Conservation (phyloP, 1,284 basidiomycete species). For the Boletus semigastroideus region DNA sequence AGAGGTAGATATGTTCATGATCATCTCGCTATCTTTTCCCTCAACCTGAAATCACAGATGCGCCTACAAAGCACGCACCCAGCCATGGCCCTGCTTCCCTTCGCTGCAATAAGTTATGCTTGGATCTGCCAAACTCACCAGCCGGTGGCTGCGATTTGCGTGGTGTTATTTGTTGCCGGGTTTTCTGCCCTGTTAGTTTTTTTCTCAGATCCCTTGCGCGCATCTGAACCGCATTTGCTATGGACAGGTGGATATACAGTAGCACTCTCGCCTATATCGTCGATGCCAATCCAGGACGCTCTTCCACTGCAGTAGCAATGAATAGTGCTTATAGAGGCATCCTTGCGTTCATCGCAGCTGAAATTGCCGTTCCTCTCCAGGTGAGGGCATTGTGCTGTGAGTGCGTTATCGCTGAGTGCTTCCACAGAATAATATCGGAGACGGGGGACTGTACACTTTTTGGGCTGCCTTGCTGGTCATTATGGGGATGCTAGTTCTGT, state of each 20-base stretch:
- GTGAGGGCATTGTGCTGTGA: conserved; percentile 30
- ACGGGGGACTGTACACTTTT: conserved; percentile 75
- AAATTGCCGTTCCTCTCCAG: conserved; percentile 70
- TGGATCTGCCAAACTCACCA: conserved; percentile 73
- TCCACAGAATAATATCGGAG: conserved; percentile 50
- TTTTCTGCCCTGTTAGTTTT: conserved; percentile 49
- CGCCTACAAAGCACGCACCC: conserved; percentile 64
- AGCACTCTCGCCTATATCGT: conserved; percentile 76
- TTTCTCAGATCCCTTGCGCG: not conserved
- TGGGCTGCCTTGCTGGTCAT: conserved; percentile 64
- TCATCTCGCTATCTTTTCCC: not conserved
- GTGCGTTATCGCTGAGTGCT: not conserved
- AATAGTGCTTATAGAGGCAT: conserved; percentile 74
- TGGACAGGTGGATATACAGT: conserved; percentile 61
- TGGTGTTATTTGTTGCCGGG: conserved; percentile 63
- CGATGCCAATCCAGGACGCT: conserved; percentile 75
- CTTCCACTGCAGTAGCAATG: conserved; percentile 67
- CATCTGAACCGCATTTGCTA: conserved; percentile 1
- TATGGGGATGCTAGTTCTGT: conserved; percentile 48
- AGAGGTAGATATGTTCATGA: conserved; percentile 48
- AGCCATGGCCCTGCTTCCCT: conserved; percentile 55
- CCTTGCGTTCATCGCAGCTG: conserved; percentile 68
- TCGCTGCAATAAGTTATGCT: conserved; percentile 66
- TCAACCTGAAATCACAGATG: conserved; percentile 49
- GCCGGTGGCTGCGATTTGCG: conserved; percentile 62